Conservation (phyloP, 2,329 filamentous ascomycete genomes). For the Aspergillus versicolor region DNA sequence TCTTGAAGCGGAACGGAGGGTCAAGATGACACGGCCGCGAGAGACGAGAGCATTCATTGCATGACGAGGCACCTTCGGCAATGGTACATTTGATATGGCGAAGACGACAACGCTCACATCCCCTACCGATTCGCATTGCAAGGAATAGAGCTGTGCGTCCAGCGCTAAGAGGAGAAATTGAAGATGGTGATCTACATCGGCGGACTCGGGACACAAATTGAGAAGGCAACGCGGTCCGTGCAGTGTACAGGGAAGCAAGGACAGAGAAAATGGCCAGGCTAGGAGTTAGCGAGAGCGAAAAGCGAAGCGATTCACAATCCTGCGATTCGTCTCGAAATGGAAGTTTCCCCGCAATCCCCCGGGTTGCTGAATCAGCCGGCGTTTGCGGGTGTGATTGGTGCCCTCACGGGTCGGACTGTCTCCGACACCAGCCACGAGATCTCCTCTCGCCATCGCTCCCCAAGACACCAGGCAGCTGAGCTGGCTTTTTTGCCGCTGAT, state of each 20-base stretch:
- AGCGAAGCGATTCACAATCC: not conserved
- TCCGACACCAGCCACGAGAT: not conserved
- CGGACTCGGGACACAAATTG: not conserved
- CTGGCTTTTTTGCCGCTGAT: too few species aligned
- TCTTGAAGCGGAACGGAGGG: slow-evolving; percentile 34
- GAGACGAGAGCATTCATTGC: slow-evolving; percentile 29
- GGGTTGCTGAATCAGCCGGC: not conserved
- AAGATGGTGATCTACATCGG: not conserved
- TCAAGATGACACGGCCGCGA: slow-evolving; percentile 31
- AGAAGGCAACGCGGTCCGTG: not conserved
- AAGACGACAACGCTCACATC: slow-evolving; percentile 36
- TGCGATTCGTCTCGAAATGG: not conserved
- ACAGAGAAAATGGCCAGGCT: not conserved
- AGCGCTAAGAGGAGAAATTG: slow-evolving; percentile 14
- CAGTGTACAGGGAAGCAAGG: not conserved
- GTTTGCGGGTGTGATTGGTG: slow-evolving; percentile 1
- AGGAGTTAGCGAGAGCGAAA: not conserved
- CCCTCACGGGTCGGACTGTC: not conserved
- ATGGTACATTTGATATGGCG: slow-evolving; percentile 37
- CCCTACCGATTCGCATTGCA: slow-evolving; percentile 34
- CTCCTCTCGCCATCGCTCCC: too few species aligned
- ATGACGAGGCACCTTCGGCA: slow-evolving; percentile 26
- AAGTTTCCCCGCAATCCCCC: slow-evolving; percentile 4
- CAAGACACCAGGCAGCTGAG: not conserved
- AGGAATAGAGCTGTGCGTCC: slow-evolving; percentile 13